Percentiles rank a stretch among this genome's conserved stretches.
These are phyloP conservation scores for Quercus engelmannii DNA, from an alignment of 306 rosid genomes.

Conservation along the genomic window DNA sequence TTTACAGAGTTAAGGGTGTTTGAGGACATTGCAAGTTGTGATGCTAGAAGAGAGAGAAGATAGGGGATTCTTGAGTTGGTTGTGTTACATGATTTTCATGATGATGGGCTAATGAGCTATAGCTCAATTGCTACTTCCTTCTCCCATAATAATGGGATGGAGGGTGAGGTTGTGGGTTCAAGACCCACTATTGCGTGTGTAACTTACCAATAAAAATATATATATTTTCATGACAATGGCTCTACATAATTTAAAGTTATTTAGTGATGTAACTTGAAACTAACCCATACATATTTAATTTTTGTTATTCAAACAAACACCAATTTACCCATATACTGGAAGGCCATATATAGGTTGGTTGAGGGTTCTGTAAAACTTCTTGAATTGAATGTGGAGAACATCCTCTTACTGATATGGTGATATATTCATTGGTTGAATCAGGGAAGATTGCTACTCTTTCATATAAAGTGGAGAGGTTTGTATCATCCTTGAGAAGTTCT, in stretches of 20 bases:
- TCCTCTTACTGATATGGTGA: too few species aligned
- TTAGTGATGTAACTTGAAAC: too few species aligned
- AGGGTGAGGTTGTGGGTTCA: too few species aligned
- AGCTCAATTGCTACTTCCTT: too few species aligned
- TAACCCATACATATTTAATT: not conserved
- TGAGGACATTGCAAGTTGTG: not conserved
- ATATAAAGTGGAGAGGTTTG: constrained; percentile 34
- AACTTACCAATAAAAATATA: too few species aligned
- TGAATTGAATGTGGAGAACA: too few species aligned
- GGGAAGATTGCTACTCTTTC: constrained; percentile 18
- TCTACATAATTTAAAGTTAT: not conserved
- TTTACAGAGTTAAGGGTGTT: not conserved
- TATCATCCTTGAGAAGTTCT: constrained; percentile 23
- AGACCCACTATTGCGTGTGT: too few species aligned
- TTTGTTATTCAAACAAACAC: not conserved
- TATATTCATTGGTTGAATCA: too few species aligned
- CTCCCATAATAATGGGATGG: too few species aligned
- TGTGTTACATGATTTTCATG: not conserved
- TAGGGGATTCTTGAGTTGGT: not conserved
- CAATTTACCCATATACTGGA: not conserved
- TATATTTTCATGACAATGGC: too few species aligned
- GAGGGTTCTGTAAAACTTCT: not conserved
- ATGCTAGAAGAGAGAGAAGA: not conserved
- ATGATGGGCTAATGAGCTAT: not conserved
- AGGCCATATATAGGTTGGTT: not conserved